Evolutionary conservation across 139 green algal species (phyloP).

Genomic region (Tetraselmis striata): DNA sequence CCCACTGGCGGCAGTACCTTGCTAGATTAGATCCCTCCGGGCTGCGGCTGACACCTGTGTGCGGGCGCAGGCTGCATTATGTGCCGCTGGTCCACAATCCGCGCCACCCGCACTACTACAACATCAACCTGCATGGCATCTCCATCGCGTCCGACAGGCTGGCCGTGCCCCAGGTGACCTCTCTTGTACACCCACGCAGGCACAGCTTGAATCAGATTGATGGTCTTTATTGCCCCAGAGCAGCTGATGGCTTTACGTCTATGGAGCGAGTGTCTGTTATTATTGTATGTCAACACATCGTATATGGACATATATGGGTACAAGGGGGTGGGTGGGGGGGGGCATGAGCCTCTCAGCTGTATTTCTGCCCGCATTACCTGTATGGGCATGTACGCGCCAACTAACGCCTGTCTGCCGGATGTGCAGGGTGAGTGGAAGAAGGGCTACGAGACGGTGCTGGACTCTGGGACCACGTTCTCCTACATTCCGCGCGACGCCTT

Average conservation of each 20-base stretch:
- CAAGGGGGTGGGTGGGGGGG: no score
- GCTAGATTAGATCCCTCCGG: constrained; percentile 16
- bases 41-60: not conserved
- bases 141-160: constrained; percentile 44
- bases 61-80: constrained; percentile 35
- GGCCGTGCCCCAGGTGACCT: constrained; percentile 28
- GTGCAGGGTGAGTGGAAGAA: constrained; percentile 26
- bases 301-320: no score
- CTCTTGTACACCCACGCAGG: no score
- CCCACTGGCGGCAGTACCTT: constrained; percentile 34
- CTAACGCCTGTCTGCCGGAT: not conserved
- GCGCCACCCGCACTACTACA: constrained; percentile 74
- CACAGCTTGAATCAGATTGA: no score
- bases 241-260: no score
- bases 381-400: not conserved
- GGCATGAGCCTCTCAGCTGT: not conserved
- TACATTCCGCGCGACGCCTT: constrained; percentile 80
- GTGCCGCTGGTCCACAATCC: constrained; percentile 44
- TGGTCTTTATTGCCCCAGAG: no score
- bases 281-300: no score
- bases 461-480: constrained; percentile 93
- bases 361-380: not conserved
- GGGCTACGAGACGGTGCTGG: constrained; percentile 85
- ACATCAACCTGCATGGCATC: constrained; percentile 53
- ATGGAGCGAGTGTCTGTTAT: no score